Percentiles rank a stretch among this genome's conserved stretches.
Conservation (phyloP, 495 filamentous ascomycete genomes). For the Penicillium nucicola region DNA sequence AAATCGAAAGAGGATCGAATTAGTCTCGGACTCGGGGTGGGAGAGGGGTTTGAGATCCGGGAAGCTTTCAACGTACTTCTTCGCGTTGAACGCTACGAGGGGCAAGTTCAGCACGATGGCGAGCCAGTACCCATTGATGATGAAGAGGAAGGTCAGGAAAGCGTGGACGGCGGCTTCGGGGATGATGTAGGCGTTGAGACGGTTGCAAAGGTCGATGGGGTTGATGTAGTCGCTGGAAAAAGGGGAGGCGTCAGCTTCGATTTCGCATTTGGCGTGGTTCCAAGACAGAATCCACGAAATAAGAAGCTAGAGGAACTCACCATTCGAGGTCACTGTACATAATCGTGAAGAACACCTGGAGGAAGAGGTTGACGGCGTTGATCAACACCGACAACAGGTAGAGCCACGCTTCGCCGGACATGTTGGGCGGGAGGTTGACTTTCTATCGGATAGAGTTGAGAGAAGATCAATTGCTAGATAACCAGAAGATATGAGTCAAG, state of each 20-base stretch:
- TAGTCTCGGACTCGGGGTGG: conserved; percentile 3
- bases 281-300: neutral
- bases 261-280: neutral
- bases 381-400: conserved; percentile 98
- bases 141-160: conserved; percentile 89
- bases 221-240: conserved; percentile 94
- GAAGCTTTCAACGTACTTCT: conserved; percentile 70
- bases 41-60: neutral
- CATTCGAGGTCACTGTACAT: conserved; percentile 99
- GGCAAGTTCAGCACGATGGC: conserved; percentile 90
- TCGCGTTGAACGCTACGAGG: conserved; percentile 87
- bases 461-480: conserved; percentile 8
- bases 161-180: conserved; percentile 97
- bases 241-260: conserved; percentile 16
- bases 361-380: conserved; percentile 99
- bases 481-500: conserved; percentile 6
- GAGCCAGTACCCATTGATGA: conserved; percentile 99
- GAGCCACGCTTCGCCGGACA: conserved; percentile 99
- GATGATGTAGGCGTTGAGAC: conserved; percentile 98
- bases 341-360: conserved; percentile 99
- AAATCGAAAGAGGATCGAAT: neutral
- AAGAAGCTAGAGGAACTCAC: conserved; percentile 50
- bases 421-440: conserved; percentile 49
- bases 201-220: conserved; percentile 99
- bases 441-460: neutral